Percentiles rank a stretch among this genome's conserved stretches.
phyloP scores from a whole-genome alignment of 129 eudicot species.

The Cynara cardunculus region DNA sequence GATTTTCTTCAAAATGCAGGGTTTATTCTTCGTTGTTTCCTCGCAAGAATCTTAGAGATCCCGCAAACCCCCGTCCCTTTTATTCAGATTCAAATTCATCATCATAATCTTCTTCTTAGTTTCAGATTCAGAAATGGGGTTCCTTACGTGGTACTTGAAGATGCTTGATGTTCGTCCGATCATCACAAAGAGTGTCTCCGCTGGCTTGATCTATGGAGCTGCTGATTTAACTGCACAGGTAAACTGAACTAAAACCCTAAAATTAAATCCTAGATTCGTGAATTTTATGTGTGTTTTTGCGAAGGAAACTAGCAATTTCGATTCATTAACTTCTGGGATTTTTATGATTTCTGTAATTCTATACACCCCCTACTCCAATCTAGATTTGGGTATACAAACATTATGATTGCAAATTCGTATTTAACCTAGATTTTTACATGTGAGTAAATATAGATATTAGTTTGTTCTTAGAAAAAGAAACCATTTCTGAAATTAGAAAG shows the following conservation, averaged over 20 bases:
- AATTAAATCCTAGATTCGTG: conserved; percentile 6
- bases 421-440: background rate
- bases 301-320: background rate
- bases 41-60: conserved; percentile 24
- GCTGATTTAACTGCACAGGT: conserved; percentile 76
- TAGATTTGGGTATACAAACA: background rate
- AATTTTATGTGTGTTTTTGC: background rate
- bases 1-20: conserved; percentile 22
- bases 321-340: background rate
- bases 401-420: background rate
- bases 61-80: conserved; percentile 15
- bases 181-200: conserved; percentile 49
- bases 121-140: conserved; percentile 35
- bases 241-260: conserved; percentile 12
- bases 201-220: conserved; percentile 52
- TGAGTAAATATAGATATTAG: background rate
- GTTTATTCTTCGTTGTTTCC: background rate
- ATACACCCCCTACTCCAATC: background rate
- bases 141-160: conserved; percentile 52
- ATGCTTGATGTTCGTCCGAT: conserved; percentile 61
- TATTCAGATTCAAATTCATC: background rate
- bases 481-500: conserved; percentile 17
- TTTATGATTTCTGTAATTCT: background rate
- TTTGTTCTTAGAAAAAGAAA: background rate
- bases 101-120: background rate